Evolutionary conservation across 441 rosid genomes (phyloP), one percentile per base, ranked within the genome.

Genomic region (Aquilaria agallochum): DNA sequence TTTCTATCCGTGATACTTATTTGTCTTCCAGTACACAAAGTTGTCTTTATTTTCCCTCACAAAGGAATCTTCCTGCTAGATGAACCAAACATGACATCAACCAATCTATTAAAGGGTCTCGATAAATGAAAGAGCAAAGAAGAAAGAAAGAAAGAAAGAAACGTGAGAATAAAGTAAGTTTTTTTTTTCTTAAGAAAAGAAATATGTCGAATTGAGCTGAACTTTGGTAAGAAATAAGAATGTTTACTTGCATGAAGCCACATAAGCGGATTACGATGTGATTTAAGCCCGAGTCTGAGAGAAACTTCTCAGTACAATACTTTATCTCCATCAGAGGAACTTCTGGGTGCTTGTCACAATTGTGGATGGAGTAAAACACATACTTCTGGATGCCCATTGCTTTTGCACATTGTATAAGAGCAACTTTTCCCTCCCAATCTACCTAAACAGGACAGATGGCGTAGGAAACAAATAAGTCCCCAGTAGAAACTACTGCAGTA

Each of bases 361-460:
- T 94, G 68, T 94, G 98, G 68, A 94, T 94, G 27, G 97, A 94
- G 68, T 78, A 94, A 68, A 94, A 90, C 11, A 94, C 77, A 12
- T 76, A 88, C 68, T 90, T 88, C 82, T 90, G 95, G 73, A 89
- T 89, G 71, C 89, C 93, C 96, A 94, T 94, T 60, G 96, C 96
- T 72, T 94, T 90, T 67, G 96, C 98, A 70, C 92, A 88, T 72
- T 94, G 98, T 78, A 94, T 87, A 33, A 90, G 84, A 61, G 92
- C 98, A 73, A 94, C 97, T 84, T 90, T 94, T 58, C 98, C 97
- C 90, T 89, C 95, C 97, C 98, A 94, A 61, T 94, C 98, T 87
- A 94, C 98, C 97, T 89, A 84, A 81, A 90, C 69, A 79, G 71
- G 76, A 83, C 50, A 61, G 55, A 73, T 46, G 44, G 44, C 56